phyloP scores from a whole-genome alignment of 2,329 filamentous ascomycete genomes.

The Colletotrichum orchidophilum region DNA sequence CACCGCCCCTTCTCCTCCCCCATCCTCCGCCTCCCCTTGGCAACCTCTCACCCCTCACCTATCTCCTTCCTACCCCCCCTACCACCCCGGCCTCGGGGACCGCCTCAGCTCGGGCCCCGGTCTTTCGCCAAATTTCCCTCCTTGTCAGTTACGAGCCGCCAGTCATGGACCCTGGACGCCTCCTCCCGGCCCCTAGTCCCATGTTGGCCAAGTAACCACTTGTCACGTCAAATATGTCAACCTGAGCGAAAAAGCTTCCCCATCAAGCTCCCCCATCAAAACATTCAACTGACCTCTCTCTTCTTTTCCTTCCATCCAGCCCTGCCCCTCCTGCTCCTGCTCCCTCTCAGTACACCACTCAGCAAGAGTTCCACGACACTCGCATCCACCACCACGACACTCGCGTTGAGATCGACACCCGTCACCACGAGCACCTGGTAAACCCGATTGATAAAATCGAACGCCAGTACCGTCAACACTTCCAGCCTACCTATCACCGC shows the following conservation, averaged over 20 bases:
- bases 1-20: not conserved
- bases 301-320: constrained; percentile 33
- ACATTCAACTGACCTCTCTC: constrained; percentile 38
- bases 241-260: constrained; percentile 30
- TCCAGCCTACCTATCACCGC: constrained; percentile 59
- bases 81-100: constrained; percentile 24
- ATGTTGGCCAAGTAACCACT: constrained; percentile 35
- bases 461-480: constrained; percentile 71
- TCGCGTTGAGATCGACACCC: constrained; percentile 71
- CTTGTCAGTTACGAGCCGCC: constrained; percentile 31
- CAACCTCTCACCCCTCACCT: constrained; percentile 15
- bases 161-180: constrained; percentile 31
- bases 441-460: constrained; percentile 71
- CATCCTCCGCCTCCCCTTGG: constrained; percentile 12
- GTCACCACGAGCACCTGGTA: constrained; percentile 56
- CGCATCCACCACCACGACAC: constrained; percentile 73
- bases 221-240: constrained; percentile 32
- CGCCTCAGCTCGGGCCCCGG: constrained; percentile 30
- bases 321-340: constrained; percentile 26
- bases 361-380: constrained; percentile 65
- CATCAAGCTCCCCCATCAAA: constrained; percentile 34
- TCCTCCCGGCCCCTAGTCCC: constrained; percentile 31
- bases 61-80: constrained; percentile 20
- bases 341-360: constrained; percentile 43
- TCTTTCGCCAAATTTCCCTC: constrained; percentile 31